Percentiles rank a stretch among this genome's conserved stretches.
These are phyloP conservation scores for Saturnispora kantuleensis DNA, from an alignment of 805 yeast species.

Conservation along the genomic window DNA sequence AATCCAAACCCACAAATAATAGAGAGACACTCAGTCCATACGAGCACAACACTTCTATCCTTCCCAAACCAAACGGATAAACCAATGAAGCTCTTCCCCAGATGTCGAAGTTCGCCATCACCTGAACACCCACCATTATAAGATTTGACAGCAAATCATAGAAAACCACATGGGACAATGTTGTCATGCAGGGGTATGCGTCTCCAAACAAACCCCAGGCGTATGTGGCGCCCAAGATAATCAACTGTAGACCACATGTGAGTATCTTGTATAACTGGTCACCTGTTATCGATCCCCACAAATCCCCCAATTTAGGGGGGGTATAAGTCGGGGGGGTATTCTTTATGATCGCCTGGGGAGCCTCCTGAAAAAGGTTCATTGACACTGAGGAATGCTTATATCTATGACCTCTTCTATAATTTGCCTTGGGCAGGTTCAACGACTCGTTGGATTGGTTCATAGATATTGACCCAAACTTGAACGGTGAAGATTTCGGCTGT, in stretches of 20 bases:
- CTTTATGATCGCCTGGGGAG: conserved; percentile 59
- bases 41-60: conserved; percentile 79
- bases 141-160: conserved; percentile 78
- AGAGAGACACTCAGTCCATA: conserved; percentile 80
- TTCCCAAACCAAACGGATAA: conserved; percentile 89
- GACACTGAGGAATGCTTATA: conserved; percentile 95
- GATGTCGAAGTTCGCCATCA: conserved; percentile 84
- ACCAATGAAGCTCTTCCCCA: conserved; percentile 78
- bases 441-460: conserved; percentile 27
- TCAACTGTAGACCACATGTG: conserved; percentile 52
- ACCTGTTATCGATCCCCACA: conserved; percentile 45
- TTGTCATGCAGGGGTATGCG: conserved; percentile 52
- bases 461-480: conserved; percentile 46
- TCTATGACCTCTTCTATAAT: conserved; percentile 86
- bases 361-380: conserved; percentile 92
- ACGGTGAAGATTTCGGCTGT: conserved; percentile 34
- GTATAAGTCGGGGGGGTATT: conserved; percentile 57
- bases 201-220: conserved; percentile 43
- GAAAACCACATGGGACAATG: conserved; percentile 77
- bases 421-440: conserved; percentile 33
- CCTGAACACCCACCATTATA: conserved; percentile 59
- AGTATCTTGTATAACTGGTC: conserved; percentile 48
- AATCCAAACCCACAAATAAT: conserved; percentile 83
- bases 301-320: conserved; percentile 61
- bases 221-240: conserved; percentile 47